Conservation (phyloP, 2,329 filamentous ascomycete species). For the Curvularia spicifera region DNA sequence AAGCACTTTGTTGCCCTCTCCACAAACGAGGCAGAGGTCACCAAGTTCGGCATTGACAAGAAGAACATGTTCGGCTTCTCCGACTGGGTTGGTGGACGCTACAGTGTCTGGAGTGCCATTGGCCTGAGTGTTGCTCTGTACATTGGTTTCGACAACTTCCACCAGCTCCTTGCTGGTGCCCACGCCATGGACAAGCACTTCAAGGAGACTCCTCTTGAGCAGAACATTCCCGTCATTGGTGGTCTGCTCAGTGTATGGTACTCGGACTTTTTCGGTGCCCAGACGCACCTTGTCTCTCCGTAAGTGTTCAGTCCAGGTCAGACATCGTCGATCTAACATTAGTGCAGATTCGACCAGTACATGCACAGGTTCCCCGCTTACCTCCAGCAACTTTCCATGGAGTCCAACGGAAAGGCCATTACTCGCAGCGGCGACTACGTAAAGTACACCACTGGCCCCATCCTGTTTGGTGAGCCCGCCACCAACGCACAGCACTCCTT, state of each 20-base stretch:
- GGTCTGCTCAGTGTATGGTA: conserved; percentile 98
- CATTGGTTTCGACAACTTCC: conserved; percentile 97
- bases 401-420: conserved; percentile 98
- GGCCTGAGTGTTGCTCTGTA: conserved; percentile 93
- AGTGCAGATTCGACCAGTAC: conserved; percentile 88
- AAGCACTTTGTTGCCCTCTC: conserved; percentile 99
- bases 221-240: conserved; percentile 93
- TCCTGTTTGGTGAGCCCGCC: conserved; percentile 96
- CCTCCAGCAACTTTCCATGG: conserved; percentile 98
- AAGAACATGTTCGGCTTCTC: conserved; percentile 99
- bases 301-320: conserved; percentile 57
- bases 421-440: conserved; percentile 86
- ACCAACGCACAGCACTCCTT: conserved; percentile 99
- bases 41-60: conserved; percentile 97
- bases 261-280: conserved; percentile 97
- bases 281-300: conserved; percentile 96
- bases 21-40: conserved; percentile 92
- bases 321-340: conserved; percentile 12
- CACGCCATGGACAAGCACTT: conserved; percentile 99
- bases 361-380: conserved; percentile 98
- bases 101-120: conserved; percentile 99
- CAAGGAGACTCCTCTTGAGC: conserved; percentile 82
- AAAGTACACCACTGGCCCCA: conserved; percentile 96
- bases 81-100: conserved; percentile 97
- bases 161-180: conserved; percentile 91